These are phyloP conservation scores for Starmerella stellata DNA, from an alignment of 805 yeast genomes.

Conservation along the genomic window DNA sequence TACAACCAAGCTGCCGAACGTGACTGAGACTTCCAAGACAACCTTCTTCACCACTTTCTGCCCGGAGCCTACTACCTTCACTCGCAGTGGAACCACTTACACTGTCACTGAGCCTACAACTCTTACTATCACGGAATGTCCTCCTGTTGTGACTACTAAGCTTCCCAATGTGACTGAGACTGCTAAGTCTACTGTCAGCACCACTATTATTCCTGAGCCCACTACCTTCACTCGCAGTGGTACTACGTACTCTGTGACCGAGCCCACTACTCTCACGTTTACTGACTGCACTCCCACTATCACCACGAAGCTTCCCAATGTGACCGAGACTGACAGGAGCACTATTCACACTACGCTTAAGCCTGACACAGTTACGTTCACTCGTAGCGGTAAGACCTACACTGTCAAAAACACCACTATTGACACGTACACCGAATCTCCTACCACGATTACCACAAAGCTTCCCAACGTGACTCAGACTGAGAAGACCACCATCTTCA, in stretches of 20 bases:
- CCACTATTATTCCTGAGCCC: background rate
- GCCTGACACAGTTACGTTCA: constrained; percentile 7
- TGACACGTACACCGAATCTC: constrained; percentile 57
- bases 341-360: background rate
- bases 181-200: background rate
- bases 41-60: background rate
- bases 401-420: constrained; percentile 53
- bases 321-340: background rate
- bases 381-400: constrained; percentile 5
- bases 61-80: too few species aligned
- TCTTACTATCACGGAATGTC: too few species aligned
- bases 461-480: background rate
- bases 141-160: background rate
- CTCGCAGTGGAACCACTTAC: too few species aligned
- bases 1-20: background rate
- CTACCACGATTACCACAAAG: constrained; percentile 18
- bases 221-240: constrained; percentile 12
- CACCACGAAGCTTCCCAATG: too few species aligned
- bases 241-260: constrained; percentile 28
- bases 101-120: too few species aligned
- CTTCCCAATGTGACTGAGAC: background rate
- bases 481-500: constrained; percentile 24
- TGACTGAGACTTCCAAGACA: too few species aligned
- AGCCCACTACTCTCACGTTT: constrained; percentile 65
- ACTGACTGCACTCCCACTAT: constrained; percentile 55